Conservation (phyloP, 2,329 filamentous ascomycete species). For the Acephala macrosclerotiorum region DNA sequence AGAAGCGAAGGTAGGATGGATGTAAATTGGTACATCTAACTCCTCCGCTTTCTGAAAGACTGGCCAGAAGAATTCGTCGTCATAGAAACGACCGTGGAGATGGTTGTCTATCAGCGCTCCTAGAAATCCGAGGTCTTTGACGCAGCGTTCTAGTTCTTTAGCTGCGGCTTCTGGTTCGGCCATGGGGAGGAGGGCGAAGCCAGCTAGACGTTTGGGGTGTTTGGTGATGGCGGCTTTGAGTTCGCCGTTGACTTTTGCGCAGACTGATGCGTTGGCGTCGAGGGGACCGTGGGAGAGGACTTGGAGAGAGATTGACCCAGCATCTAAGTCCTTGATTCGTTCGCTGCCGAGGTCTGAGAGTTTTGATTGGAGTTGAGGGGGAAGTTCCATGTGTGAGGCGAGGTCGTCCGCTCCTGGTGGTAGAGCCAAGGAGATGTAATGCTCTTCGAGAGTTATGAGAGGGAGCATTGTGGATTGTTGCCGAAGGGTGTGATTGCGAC, state of each 20-base stretch:
- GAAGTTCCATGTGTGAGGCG: conserved; percentile 7
- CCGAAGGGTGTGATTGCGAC: neutral
- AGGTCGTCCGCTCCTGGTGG: conserved; percentile 22
- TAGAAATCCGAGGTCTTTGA: conserved; percentile 53
- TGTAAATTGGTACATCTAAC: conserved; percentile 52
- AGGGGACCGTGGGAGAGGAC: conserved; percentile 43
- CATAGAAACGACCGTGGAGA: conserved; percentile 50
- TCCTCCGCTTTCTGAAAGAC: conserved; percentile 45
- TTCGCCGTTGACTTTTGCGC: conserved; percentile 43
- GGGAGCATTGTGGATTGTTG: conserved; percentile 31
- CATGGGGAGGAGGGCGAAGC: conserved; percentile 53
- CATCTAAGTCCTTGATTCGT: conserved; percentile 40
- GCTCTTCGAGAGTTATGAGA: conserved; percentile 53
- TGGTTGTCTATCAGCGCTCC: conserved; percentile 56
- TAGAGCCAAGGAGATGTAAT: conserved; percentile 39
- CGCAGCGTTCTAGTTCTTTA: conserved; percentile 47
- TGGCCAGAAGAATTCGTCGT: conserved; percentile 51
- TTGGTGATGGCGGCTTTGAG: conserved; percentile 42
- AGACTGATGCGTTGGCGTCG: conserved; percentile 25
- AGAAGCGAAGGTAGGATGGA: conserved; percentile 49
- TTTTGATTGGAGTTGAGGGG: conserved; percentile 30
- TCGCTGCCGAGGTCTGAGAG: conserved; percentile 31
- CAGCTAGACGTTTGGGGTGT: conserved; percentile 49
- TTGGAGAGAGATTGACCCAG: conserved; percentile 38
- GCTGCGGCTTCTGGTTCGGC: conserved; percentile 46